phyloP scores from a whole-genome alignment of 2,329 filamentous ascomycete genomes.

The Amesomyces nigricolor region DNA sequence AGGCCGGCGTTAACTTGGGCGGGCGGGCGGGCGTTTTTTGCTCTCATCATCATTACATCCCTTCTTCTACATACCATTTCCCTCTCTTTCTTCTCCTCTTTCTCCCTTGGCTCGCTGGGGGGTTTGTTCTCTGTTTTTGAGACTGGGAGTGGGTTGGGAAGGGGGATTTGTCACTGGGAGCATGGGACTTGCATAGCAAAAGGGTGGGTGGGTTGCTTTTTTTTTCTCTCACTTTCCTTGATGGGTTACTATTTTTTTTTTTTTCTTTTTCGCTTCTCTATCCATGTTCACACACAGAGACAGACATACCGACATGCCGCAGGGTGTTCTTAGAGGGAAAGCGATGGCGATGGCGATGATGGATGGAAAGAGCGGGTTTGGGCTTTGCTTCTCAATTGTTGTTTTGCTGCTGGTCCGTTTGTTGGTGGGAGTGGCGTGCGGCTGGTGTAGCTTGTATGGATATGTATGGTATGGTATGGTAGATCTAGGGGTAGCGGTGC shows the following conservation, averaged over 20 bases:
- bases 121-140: too few relatives aligned
- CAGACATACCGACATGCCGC: too few relatives aligned
- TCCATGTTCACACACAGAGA: neutral
- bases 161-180: neutral
- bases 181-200: slow-evolving; percentile 12
- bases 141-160: neutral
- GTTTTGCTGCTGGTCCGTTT: neutral
- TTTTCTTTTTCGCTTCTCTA: neutral
- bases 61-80: slow-evolving; percentile 3
- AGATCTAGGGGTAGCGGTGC: neutral
- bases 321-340: neutral
- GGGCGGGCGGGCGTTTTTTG: neutral
- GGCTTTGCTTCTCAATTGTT: neutral
- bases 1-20: slow-evolving; percentile 2
- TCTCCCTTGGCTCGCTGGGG: neutral
- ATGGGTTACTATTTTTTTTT: neutral
- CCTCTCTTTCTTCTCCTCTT: neutral
- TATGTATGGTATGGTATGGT: neutral
- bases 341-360: neutral
- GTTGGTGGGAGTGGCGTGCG: neutral
- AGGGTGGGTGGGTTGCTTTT: slow-evolving; percentile 12
- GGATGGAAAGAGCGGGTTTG: neutral
- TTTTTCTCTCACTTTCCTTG: slow-evolving; percentile 1
- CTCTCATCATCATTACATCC: neutral
- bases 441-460: neutral